Evolutionary conservation across 257 asterid genomes (phyloP).

Genomic region (Agastache rugosa): DNA sequence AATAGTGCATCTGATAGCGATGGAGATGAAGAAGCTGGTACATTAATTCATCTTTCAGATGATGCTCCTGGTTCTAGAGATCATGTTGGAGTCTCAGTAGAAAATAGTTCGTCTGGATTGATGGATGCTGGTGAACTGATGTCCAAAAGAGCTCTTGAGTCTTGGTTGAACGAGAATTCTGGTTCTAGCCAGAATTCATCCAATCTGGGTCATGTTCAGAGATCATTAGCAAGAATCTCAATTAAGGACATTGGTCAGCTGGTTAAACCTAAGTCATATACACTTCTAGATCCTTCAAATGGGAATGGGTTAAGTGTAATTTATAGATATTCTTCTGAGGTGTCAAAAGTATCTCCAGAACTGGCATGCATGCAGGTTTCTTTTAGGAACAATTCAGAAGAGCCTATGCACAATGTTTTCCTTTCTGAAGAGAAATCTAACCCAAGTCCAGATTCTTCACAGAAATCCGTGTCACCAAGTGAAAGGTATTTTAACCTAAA

Average conservation of each 20-base stretch:
- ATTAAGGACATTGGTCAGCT: slow-evolving; percentile 75
- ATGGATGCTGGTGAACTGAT: slow-evolving; percentile 70
- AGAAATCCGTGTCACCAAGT: slow-evolving; percentile 54
- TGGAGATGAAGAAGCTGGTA: slow-evolving; percentile 50
- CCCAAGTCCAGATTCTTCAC: slow-evolving; percentile 55
- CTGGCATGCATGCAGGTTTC: slow-evolving; percentile 70
- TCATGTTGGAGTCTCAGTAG: slow-evolving; percentile 42
- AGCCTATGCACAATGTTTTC: slow-evolving; percentile 66
- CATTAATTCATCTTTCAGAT: slow-evolving; percentile 81
- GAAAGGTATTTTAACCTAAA: slow-evolving; percentile 54
- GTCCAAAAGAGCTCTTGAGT: slow-evolving; percentile 79
- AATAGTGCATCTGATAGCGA: slow-evolving; percentile 52
- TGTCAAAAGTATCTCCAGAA: slow-evolving; percentile 65
- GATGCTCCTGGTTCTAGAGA: slow-evolving; percentile 51
- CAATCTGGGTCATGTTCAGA: slow-evolving; percentile 50
- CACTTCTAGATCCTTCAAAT: slow-evolving; percentile 76
- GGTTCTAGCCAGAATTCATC: slow-evolving; percentile 53
- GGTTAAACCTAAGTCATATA: slow-evolving; percentile 71
- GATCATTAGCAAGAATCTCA: slow-evolving; percentile 84
- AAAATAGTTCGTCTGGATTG: slow-evolving; percentile 50
- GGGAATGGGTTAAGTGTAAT: slow-evolving; percentile 83
- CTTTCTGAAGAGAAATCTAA: slow-evolving; percentile 68
- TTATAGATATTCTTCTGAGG: slow-evolving; percentile 72
- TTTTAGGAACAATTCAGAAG: slow-evolving; percentile 70
- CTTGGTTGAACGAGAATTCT: slow-evolving; percentile 89